Evolutionary conservation across 2,329 filamentous ascomycete species (phyloP).

Genomic region (Aspergillus sp.): DNA sequence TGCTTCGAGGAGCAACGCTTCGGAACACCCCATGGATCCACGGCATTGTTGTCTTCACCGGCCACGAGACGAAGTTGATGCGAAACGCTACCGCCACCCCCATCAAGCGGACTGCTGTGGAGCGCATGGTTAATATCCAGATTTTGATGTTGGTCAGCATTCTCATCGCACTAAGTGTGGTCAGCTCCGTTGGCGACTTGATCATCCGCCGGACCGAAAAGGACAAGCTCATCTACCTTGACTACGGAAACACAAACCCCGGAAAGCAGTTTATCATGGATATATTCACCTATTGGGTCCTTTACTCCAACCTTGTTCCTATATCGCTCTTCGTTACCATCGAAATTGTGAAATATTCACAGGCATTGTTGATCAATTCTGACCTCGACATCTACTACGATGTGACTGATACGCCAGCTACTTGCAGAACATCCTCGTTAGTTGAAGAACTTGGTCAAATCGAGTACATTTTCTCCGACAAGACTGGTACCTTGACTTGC

Average conservation of each 20-base stretch:
- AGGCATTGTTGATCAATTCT: slow-evolving; percentile 95
- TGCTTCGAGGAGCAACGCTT: slow-evolving; percentile 88
- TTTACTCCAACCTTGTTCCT: slow-evolving; percentile 94
- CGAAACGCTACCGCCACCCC: slow-evolving; percentile 94
- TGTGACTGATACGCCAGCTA: slow-evolving; percentile 89
- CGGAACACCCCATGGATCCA: slow-evolving; percentile 98
- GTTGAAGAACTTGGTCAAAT: slow-evolving; percentile 98
- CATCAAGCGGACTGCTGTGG: slow-evolving; percentile 96
- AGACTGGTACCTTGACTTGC: slow-evolving; percentile 95
- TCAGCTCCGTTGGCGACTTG: slow-evolving; percentile 89
- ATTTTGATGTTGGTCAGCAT: slow-evolving; percentile 88
- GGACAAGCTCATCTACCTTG: slow-evolving; percentile 69
- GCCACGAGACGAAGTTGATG: slow-evolving; percentile 98
- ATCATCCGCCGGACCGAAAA: slow-evolving; percentile 68
- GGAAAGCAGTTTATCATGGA: slow-evolving; percentile 85
- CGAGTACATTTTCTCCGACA: slow-evolving; percentile 97
- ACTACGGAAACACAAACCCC: slow-evolving; percentile 64
- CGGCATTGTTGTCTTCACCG: slow-evolving; percentile 92
- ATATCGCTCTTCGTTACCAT: slow-evolving; percentile 98
- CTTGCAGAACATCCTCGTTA: slow-evolving; percentile 91
- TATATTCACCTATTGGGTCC: slow-evolving; percentile 96
- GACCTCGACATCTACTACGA: slow-evolving; percentile 98
- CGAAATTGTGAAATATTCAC: slow-evolving; percentile 96
- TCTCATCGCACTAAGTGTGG: slow-evolving; percentile 77
- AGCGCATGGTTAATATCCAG: slow-evolving; percentile 88